Conservation (phyloP, 2,329 filamentous ascomycete species). For the Aspergillus tanneri region DNA sequence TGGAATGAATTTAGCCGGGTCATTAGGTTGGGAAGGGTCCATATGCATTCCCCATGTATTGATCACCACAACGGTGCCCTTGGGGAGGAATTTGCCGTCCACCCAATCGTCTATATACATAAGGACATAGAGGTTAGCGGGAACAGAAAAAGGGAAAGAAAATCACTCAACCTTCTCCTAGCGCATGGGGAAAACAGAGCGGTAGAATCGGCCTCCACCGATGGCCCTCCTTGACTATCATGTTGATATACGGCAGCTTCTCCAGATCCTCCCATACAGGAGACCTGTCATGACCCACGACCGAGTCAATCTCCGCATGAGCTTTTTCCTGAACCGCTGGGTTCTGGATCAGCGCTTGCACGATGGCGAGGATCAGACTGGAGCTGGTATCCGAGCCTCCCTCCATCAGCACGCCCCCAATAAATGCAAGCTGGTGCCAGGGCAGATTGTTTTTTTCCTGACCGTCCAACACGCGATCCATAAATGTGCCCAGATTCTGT, state of each 20-base stretch:
- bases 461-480: slow-evolving; percentile 45
- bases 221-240: slow-evolving; percentile 57
- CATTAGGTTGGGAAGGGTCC: slow-evolving; percentile 21
- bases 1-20: slow-evolving; percentile 33
- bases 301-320: slow-evolving; percentile 51
- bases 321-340: slow-evolving; percentile 34
- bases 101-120: slow-evolving; percentile 39
- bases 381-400: slow-evolving; percentile 45
- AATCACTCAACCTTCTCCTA: slow-evolving; percentile 13
- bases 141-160: too few species aligned
- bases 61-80: slow-evolving; percentile 44
- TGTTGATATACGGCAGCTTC: slow-evolving; percentile 43
- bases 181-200: slow-evolving; percentile 16
- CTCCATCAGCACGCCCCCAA: slow-evolving; percentile 27
- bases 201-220: slow-evolving; percentile 51
- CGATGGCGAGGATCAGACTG: slow-evolving; percentile 36
- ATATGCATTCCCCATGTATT: slow-evolving; percentile 52
- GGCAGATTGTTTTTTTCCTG: slow-evolving; percentile 30
- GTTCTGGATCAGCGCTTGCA: slow-evolving; percentile 15
- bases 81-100: slow-evolving; percentile 49
- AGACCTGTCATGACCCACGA: slow-evolving; percentile 49
- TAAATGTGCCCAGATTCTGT: slow-evolving; percentile 32
- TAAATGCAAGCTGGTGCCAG: slow-evolving; percentile 44
- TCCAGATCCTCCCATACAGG: slow-evolving; percentile 44
- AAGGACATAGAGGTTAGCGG: background rate